phyloP scores from a whole-genome alignment of 495 filamentous ascomycete species.

The Aspergillus mulundensis region DNA sequence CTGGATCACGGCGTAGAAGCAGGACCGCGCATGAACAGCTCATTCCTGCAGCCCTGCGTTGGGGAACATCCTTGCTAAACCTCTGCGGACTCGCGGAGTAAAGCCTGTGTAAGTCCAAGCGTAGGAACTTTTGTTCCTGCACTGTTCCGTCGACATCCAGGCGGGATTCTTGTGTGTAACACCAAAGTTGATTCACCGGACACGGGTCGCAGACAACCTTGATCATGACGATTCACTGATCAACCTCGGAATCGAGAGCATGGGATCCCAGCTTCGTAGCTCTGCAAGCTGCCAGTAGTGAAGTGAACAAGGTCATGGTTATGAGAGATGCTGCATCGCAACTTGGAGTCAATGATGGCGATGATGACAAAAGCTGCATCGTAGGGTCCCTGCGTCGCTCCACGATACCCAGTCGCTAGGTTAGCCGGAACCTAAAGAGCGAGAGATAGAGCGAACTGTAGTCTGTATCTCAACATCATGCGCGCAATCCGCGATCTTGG shows the following conservation, averaged over 20 bases:
- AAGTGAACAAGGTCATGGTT: neutral
- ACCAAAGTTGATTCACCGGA: neutral
- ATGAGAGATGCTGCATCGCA: neutral
- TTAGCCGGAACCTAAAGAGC: neutral
- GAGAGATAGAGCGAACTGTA: constrained; percentile 1
- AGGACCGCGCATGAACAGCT: neutral
- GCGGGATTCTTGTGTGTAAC: constrained; percentile 3
- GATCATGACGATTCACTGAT: neutral
- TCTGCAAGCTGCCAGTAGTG: neutral
- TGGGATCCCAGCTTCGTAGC: neutral
- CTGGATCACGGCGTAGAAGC: neutral
- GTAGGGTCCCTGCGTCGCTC: neutral
- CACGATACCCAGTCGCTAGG: neutral
- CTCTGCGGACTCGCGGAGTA: neutral
- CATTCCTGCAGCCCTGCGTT: neutral
- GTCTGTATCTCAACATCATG: constrained; percentile 8
- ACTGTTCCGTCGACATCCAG: neutral
- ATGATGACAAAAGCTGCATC: neutral
- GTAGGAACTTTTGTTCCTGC: neutral
- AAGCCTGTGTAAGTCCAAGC: constrained; percentile 1
- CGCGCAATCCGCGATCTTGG: neutral
- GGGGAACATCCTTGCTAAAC: neutral
- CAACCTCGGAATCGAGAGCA: neutral
- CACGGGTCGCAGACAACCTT: neutral
- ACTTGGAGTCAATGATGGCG: neutral